Conservation (phyloP, 805 yeast species). For the Candida saitoana region DNA sequence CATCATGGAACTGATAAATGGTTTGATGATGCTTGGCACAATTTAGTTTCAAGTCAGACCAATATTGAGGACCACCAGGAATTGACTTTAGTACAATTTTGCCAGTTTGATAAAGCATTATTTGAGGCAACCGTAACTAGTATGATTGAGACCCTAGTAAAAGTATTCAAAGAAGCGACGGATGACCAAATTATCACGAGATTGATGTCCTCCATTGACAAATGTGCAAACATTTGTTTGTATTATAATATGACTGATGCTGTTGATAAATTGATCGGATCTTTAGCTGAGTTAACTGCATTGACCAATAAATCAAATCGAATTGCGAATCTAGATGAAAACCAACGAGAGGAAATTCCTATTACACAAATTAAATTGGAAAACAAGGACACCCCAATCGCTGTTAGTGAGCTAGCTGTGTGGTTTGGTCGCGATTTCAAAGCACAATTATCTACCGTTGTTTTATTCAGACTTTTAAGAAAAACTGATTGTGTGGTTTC, state of each 20-base stretch:
- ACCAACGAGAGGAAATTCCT: conserved; percentile 38
- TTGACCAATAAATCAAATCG: conserved; percentile 43
- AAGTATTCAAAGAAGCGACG: conserved; percentile 79
- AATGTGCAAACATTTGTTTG: conserved; percentile 72
- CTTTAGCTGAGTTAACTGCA: conserved; percentile 66
- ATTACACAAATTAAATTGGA: conserved; percentile 47
- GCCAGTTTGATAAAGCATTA: conserved; percentile 67
- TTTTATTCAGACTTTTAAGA: conserved; percentile 71
- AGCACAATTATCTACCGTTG: conserved; percentile 85
- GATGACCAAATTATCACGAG: conserved; percentile 87
- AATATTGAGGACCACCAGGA: conserved; percentile 21
- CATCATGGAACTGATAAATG: conserved; percentile 90
- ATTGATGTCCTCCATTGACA: conserved; percentile 84
- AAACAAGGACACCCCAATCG: conserved; percentile 53
- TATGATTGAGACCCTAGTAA: conserved; percentile 67
- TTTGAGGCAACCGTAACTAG: conserved; percentile 62
- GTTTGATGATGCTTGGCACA: conserved; percentile 85
- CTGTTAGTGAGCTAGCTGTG: conserved; percentile 78
- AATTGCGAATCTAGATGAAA: conserved; percentile 19
- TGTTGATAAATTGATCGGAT: conserved; percentile 63
- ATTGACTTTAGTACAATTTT: conserved; percentile 11
- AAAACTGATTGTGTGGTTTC: conserved; percentile 51
- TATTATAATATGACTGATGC: conserved; percentile 53
- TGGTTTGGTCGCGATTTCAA: conserved; percentile 86
- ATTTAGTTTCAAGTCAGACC: conserved; percentile 51